Evolutionary conservation across 805 yeast species (phyloP).

Genomic region (Myxozyma mucilagina): DNA sequence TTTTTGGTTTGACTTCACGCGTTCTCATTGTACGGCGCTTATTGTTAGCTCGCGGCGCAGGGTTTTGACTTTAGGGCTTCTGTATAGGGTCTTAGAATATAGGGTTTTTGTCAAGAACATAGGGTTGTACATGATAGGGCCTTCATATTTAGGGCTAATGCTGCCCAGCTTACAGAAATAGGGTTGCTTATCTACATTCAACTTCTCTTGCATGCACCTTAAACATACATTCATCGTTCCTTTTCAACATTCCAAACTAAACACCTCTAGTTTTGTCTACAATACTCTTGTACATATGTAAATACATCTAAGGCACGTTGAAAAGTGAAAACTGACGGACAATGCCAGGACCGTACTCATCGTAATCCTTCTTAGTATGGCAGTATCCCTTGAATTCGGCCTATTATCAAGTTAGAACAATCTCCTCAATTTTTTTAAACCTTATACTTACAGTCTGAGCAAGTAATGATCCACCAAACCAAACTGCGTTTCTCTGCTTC

Average conservation of each 20-base stretch:
- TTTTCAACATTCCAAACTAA: neutral
- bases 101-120: no score
- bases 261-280: no score
- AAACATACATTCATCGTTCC: neutral
- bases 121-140: no score
- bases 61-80: no score
- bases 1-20: no score
- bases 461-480: conserved; percentile 97
- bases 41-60: neutral
- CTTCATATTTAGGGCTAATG: no score
- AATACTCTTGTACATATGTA: neutral
- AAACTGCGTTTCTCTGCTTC: conserved; percentile 97
- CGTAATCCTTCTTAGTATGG: conserved; percentile 95
- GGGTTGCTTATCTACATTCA: no score
- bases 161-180: no score
- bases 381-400: conserved; percentile 93
- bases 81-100: neutral
- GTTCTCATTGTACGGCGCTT: neutral
- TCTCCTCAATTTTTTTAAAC: no score
- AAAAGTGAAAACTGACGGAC: conserved; percentile 95
- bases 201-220: neutral
- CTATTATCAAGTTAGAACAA: conserved; percentile 9
- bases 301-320: conserved; percentile 67
- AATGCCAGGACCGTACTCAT: conserved; percentile 95
- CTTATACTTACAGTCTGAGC: conserved; percentile 70